These are phyloP conservation scores for Paspalum vaginatum DNA, from an alignment of 176 grass and related monocot species.

Conservation along the genomic window DNA sequence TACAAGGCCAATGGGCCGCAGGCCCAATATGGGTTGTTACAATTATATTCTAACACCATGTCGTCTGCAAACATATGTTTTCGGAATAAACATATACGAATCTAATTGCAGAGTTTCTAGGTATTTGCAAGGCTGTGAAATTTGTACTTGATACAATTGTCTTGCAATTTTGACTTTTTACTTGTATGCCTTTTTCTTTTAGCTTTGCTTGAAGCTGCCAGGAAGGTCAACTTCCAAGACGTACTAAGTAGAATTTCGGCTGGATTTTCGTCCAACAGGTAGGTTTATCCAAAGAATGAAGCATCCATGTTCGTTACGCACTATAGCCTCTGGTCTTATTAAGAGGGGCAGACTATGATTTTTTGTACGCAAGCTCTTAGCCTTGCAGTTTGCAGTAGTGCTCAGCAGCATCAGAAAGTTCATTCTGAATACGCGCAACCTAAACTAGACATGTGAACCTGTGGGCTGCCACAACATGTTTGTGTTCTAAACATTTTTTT, in stretches of 20 bases:
- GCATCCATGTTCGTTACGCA: neutral
- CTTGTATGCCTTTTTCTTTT: constrained; percentile 3
- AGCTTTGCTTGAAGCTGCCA: constrained; percentile 96
- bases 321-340: neutral
- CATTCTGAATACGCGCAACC: constrained; percentile 4
- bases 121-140: neutral
- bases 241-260: constrained; percentile 67
- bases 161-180: constrained; percentile 18
- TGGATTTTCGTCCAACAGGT: constrained; percentile 88
- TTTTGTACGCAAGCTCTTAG: neutral
- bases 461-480: neutral
- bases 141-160: constrained; percentile 19
- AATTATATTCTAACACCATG: no score
- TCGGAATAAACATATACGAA: constrained; percentile 4
- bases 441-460: constrained; percentile 16
- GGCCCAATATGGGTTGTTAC: no score
- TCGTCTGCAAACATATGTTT: neutral
- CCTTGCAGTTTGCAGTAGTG: neutral
- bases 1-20: no score
- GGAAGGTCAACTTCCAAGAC: constrained; percentile 77
- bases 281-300: constrained; percentile 32
- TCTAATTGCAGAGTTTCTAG: constrained; percentile 4
- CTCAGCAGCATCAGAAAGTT: constrained; percentile 19
- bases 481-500: neutral
- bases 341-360: constrained; percentile 6